Percentiles rank a stretch among this genome's conserved stretches.
These are phyloP conservation scores for Nidula microcarpa DNA, from an alignment of 768 basidiomycete species.

Conservation along the genomic window DNA sequence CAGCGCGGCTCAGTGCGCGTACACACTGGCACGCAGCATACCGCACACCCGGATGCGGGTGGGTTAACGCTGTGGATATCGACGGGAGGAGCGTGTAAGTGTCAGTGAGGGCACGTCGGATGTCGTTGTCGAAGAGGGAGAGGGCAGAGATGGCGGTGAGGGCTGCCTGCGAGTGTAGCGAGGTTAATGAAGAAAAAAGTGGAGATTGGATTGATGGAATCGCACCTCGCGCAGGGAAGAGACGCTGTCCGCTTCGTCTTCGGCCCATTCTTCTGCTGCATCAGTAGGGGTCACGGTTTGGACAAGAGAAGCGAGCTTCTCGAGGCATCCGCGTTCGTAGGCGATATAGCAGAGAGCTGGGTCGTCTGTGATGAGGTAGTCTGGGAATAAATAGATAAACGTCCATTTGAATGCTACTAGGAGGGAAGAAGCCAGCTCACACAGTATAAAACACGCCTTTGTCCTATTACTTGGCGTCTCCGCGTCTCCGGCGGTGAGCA, in stretches of 20 bases:
- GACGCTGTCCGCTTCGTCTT: constrained; percentile 63
- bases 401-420: not conserved
- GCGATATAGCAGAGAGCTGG: constrained; percentile 62
- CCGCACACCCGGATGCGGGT: constrained; percentile 70
- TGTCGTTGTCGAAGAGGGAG: constrained; percentile 64
- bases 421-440: constrained; percentile 35
- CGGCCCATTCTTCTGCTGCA: constrained; percentile 47
- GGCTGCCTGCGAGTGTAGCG: constrained; percentile 46
- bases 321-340: constrained; percentile 64
- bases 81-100: constrained; percentile 41
- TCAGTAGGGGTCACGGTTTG: constrained; percentile 51
- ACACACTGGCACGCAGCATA: constrained; percentile 87
- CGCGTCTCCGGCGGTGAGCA: constrained; percentile 38
- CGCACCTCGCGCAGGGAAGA: constrained; percentile 62
- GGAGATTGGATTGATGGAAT: not conserved
- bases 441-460: constrained; percentile 74
- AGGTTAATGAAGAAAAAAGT: not conserved
- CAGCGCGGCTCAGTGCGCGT: constrained; percentile 73
- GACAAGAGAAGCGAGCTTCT: constrained; percentile 48
- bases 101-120: constrained; percentile 59
- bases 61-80: constrained; percentile 41
- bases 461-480: constrained; percentile 45
- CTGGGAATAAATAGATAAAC: constrained; percentile 19
- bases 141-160: constrained; percentile 75
- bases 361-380: constrained; percentile 72